phyloP scores from a whole-genome alignment of 208 protist genomes.

The Trypanosoma lewisi region DNA sequence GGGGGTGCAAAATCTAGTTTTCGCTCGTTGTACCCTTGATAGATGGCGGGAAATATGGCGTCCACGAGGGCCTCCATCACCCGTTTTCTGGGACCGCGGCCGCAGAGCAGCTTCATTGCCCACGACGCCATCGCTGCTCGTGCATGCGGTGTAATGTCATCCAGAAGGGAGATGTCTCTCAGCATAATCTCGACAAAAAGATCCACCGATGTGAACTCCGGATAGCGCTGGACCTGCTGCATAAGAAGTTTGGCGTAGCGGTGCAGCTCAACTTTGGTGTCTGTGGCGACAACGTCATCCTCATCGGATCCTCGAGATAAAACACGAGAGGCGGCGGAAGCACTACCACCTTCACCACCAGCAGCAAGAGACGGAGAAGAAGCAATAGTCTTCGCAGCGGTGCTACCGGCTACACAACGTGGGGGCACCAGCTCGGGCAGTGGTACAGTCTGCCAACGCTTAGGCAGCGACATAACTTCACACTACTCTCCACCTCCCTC shows the following conservation, averaged over 20 bases:
- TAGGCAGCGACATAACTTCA: not conserved
- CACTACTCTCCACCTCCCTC: not conserved
- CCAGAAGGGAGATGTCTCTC: conserved; percentile 36
- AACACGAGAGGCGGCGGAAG: not conserved
- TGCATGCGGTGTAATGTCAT: conserved; percentile 31
- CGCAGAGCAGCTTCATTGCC: conserved; percentile 63
- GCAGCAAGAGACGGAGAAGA: too few species aligned
- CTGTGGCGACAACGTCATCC: conserved; percentile 31
- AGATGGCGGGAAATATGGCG: conserved; percentile 66
- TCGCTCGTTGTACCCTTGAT: conserved; percentile 59
- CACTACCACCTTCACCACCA: too few species aligned
- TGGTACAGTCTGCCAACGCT: not conserved
- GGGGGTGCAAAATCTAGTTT: conserved; percentile 37
- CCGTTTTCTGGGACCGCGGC: conserved; percentile 21
- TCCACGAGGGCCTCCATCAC: conserved; percentile 46
- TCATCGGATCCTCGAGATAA: conserved; percentile 16
- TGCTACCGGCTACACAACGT: not conserved
- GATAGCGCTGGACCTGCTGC: conserved; percentile 39
- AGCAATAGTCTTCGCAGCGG: not conserved
- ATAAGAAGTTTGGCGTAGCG: conserved; percentile 72
- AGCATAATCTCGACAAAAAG: conserved; percentile 85
- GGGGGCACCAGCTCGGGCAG: conserved; percentile 10
- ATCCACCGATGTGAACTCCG: conserved; percentile 56
- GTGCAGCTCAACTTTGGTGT: conserved; percentile 54
- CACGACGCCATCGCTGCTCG: conserved; percentile 65